Evolutionary conservation across 2,329 filamentous ascomycete species (phyloP).

Genomic region (Alternaria novae-zelandiae): DNA sequence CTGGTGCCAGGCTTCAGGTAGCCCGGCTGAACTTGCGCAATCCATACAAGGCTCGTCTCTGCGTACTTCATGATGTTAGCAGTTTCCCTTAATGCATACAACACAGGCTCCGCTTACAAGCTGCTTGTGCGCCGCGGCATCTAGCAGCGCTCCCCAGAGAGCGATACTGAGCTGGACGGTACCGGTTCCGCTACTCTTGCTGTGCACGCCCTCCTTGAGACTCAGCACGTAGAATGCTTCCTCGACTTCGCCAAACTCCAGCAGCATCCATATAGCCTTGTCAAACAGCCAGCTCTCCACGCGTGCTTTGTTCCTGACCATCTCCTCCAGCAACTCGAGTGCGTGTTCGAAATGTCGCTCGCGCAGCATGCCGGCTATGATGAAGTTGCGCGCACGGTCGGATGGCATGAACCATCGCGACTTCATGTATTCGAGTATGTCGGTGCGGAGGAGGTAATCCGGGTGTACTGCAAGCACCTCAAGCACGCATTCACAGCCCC

Average conservation of each 20-base stretch:
- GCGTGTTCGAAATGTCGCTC: slow-evolving; percentile 86
- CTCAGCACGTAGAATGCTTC: slow-evolving; percentile 73
- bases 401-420: slow-evolving; percentile 72
- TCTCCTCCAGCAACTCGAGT: slow-evolving; percentile 69
- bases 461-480: slow-evolving; percentile 81
- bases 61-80: slow-evolving; percentile 56
- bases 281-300: slow-evolving; percentile 79
- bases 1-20: slow-evolving; percentile 70
- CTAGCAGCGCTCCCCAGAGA: slow-evolving; percentile 76
- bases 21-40: slow-evolving; percentile 63
- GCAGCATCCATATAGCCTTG: slow-evolving; percentile 75
- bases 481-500: slow-evolving; percentile 74
- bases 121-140: slow-evolving; percentile 69
- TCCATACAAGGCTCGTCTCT: slow-evolving; percentile 75
- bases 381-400: slow-evolving; percentile 67
- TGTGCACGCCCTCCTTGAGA: slow-evolving; percentile 45
- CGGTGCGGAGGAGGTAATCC: slow-evolving; percentile 76
- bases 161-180: slow-evolving; percentile 54
- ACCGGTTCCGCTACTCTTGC: slow-evolving; percentile 15
- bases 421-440: slow-evolving; percentile 76
- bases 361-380: slow-evolving; percentile 76
- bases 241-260: slow-evolving; percentile 74
- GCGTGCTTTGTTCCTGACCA: slow-evolving; percentile 63
- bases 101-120: slow-evolving; percentile 52
- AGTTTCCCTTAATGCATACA: background rate